Evolutionary conservation across 2,329 filamentous ascomycete genomes (phyloP), one percentile per base, ranked within the genome.

Genomic region (Sarocladium brachiariae): DNA sequence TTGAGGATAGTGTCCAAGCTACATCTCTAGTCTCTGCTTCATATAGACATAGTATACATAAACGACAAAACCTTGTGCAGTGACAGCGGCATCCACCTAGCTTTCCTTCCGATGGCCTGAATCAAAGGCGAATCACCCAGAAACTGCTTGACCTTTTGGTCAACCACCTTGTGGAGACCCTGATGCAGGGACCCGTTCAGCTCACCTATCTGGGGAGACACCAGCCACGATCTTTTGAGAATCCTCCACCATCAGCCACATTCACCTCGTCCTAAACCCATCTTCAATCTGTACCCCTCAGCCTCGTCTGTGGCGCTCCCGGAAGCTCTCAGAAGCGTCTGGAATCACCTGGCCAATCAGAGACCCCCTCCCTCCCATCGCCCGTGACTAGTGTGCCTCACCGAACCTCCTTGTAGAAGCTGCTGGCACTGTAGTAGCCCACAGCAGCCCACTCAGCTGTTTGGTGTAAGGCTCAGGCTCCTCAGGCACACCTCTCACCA

Each of bases 321-420:
- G 24, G 37, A 34, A 30, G 16, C 18, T 38, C 49, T 49, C 60
- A 57, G 60, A 63, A 62, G 56, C 54, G 56, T 63, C 61, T 56
- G 60, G 56, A 50, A 52, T 37, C 45, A 27, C 7, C 47, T 33
- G 38, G 52, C 53, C 61, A 64, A 64, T 63, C 61, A 64, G 53
- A 47, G 54, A 19, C n/a, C 49, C 23, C 23, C 49, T 33, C 14
- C 7, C 9, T 16, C 10, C 31, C 35, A 31, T 2, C 38, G 14
- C 13, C 39, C 38, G 35, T 24, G 14, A 13, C 35, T 34, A 27
- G 19, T 18, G 21, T 30, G 48, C 49, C 24, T 18, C 37, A 13
- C 23, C 23, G 25, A 47, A 25, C 43, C 43, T n/a, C n/a, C n/a
- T n/a, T n/a, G n/a, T 47, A 21, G 25, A 45, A 34, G 30, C 14